Base-by-base conservation (phyloP, 2,329 filamentous ascomycete genomes). In the Dactylella cylindrospora region DNA sequence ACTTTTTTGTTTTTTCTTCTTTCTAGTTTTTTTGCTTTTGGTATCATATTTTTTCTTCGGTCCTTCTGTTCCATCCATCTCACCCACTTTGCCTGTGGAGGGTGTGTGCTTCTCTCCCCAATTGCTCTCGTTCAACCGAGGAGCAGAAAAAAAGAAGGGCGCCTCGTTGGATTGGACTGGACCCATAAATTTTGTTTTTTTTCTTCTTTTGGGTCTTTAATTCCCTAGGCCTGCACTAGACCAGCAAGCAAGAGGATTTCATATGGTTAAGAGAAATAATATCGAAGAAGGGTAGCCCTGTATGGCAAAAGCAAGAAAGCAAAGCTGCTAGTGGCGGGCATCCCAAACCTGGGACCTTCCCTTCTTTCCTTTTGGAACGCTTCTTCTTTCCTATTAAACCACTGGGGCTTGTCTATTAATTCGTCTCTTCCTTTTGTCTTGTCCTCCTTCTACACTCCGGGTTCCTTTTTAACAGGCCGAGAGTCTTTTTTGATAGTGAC, bases 391-490 rank as follows among this genome's bases (percentile, higher is more conserved):
- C 55, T 61, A 61, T 61, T 61, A 61, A 61, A 61, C 55, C 33
- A 38, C 52, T 53, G 47, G 29, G 47, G 43, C 49, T 49, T 53
- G 55, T 61, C 55, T 31, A 49, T 61, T 53, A 35, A 13, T 53
- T 61, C 47, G 47, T 61, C 54, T 60, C 54, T 46, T 61, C 52
- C 31, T 47, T 47, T 53, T 53, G 55, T 53, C 47, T 53, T 46
- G 55, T 36, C 47, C 44, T 47, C 28, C 25, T 20, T 45, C 68
- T 40, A 13, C 28, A 31, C 9, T 9, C 28, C 13, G 28, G 28
- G 13, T 31, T 65, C 74, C 25, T 68, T 73, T 8, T 67, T 71
- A 7, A 70, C 69, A 26, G 78, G 76, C 76, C 74, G 73, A 53
- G 61, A 51, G 39, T 74, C 73, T 67, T 65, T 77, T 17, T 70